Evolutionary conservation across 345 rosid genomes (phyloP).

Genomic region (Brassica carinata): DNA sequence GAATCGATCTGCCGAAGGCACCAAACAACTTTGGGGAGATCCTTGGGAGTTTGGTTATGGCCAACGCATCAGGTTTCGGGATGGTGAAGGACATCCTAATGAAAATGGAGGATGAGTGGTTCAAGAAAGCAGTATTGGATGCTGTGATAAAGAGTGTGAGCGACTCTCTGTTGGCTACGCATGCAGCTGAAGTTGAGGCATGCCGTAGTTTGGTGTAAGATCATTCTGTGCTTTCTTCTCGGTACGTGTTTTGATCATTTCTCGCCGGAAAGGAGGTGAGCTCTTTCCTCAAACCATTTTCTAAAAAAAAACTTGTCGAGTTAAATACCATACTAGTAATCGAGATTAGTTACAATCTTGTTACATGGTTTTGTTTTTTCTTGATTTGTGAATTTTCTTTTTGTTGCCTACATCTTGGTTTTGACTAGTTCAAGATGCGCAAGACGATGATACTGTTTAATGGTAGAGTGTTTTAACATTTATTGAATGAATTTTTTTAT

Average conservation of each 20-base stretch:
- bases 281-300: conserved; percentile 14
- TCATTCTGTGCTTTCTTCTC: not conserved
- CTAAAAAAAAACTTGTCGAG: conserved; percentile 3
- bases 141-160: conserved; percentile 50
- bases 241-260: conserved; percentile 17
- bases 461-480: not conserved
- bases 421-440: conserved; percentile 24
- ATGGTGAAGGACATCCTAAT: conserved; percentile 60
- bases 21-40: conserved; percentile 78
- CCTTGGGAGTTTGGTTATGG: conserved; percentile 61
- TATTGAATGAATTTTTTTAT: not conserved
- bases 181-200: conserved; percentile 59
- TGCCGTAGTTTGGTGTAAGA: conserved; percentile 51
- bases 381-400: not conserved
- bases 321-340: conserved; percentile 26
- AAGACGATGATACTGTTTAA: not conserved
- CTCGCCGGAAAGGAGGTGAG: conserved; percentile 18
- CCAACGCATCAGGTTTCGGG: conserved; percentile 54
- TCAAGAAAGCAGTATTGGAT: conserved; percentile 58
- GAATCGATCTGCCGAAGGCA: conserved; percentile 82
- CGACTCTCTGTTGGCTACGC: conserved; percentile 52
- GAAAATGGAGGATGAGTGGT: conserved; percentile 65
- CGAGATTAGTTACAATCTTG: conserved; percentile 28
- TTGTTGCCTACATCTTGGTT: conserved; percentile 20
- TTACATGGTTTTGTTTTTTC: conserved; percentile 11